These are phyloP conservation scores for Coemansia sp. DNA, from an alignment of 192 early-diverging fungal species.

Conservation along the genomic window DNA sequence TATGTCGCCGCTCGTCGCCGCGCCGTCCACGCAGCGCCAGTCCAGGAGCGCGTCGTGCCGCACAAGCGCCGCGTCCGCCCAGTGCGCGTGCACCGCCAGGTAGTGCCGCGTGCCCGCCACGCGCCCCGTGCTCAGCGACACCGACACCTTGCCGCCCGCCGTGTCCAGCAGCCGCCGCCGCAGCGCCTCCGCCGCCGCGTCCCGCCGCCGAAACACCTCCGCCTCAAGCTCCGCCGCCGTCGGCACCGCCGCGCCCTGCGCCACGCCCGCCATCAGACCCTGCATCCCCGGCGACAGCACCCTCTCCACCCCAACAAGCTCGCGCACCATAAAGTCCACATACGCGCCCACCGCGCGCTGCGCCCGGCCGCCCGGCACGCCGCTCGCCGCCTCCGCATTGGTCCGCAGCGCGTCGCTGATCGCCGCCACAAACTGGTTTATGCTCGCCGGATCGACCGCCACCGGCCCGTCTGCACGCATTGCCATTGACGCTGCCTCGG, in stretches of 20 bases:
- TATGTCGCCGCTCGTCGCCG: constrained; percentile 43
- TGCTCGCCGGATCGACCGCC: constrained; percentile 14
- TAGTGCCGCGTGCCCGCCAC: constrained; percentile 17
- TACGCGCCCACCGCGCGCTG: constrained; percentile 33
- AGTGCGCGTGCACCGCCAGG: constrained; percentile 42
- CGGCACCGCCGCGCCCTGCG: constrained; percentile 18
- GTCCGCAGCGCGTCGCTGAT: constrained; percentile 38
- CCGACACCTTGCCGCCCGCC: constrained; percentile 22
- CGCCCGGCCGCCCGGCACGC: not conserved
- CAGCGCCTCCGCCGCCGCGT: constrained; percentile 3
- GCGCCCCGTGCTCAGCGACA: constrained; percentile 38
- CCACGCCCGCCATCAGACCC: constrained; percentile 31
- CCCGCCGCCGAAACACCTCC: constrained; percentile 26
- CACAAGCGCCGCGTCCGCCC: constrained; percentile 29
- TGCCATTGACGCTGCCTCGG: not conserved
- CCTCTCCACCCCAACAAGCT: constrained; percentile 32
- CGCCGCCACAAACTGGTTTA: constrained; percentile 35
- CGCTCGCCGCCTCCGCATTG: constrained; percentile 2
- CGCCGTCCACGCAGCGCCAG: constrained; percentile 38
- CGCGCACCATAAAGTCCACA: constrained; percentile 46
- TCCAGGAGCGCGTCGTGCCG: constrained; percentile 38
- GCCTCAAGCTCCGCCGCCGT: constrained; percentile 19
- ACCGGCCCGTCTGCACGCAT: not conserved
- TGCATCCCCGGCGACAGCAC: constrained; percentile 47
- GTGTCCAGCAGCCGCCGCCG: constrained; percentile 23